phyloP scores from a whole-genome alignment of 169 alveolate species.

The Babesia microti region DNA sequence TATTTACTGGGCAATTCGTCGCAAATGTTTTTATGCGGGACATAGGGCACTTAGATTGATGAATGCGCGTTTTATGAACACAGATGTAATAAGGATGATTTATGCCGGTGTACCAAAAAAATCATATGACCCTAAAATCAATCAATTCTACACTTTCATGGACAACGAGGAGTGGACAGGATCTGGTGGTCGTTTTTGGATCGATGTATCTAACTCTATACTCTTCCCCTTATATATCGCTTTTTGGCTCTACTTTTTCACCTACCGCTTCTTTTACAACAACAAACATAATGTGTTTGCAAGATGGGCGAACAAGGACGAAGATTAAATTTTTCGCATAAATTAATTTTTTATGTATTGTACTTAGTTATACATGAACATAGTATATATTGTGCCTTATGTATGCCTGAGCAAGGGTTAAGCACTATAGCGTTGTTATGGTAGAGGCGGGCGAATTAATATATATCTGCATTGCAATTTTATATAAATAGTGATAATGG shows the following conservation, averaged over 20 bases:
- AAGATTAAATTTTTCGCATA: slow-evolving; percentile 4
- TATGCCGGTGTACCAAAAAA: slow-evolving; percentile 64
- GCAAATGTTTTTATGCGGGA: slow-evolving; percentile 24
- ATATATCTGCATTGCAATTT: no score
- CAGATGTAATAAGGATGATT: slow-evolving; percentile 43
- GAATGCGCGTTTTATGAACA: slow-evolving; percentile 46
- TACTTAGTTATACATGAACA: no score
- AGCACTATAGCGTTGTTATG: no score
- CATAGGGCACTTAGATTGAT: slow-evolving; percentile 22
- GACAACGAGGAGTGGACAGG: slow-evolving; percentile 72
- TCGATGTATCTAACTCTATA: slow-evolving; percentile 44
- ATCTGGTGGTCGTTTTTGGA: slow-evolving; percentile 57
- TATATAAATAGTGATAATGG: no score
- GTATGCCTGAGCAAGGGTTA: no score
- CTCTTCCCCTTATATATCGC: slow-evolving; percentile 53
- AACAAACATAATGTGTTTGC: slow-evolving; percentile 61
- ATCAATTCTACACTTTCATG: slow-evolving; percentile 54
- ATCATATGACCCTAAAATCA: slow-evolving; percentile 59
- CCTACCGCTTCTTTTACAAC: slow-evolving; percentile 51
- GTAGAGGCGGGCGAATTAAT: no score
- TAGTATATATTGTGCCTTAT: no score
- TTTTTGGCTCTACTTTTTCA: slow-evolving; percentile 47
- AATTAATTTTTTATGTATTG: slow-evolving; percentile 3
- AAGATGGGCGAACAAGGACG: slow-evolving; percentile 51
- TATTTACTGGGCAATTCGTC: slow-evolving; percentile 48